These are phyloP conservation scores for Microcyclospora tardicrescens DNA, from an alignment of 2,329 filamentous ascomycete genomes.

Conservation along the genomic window DNA sequence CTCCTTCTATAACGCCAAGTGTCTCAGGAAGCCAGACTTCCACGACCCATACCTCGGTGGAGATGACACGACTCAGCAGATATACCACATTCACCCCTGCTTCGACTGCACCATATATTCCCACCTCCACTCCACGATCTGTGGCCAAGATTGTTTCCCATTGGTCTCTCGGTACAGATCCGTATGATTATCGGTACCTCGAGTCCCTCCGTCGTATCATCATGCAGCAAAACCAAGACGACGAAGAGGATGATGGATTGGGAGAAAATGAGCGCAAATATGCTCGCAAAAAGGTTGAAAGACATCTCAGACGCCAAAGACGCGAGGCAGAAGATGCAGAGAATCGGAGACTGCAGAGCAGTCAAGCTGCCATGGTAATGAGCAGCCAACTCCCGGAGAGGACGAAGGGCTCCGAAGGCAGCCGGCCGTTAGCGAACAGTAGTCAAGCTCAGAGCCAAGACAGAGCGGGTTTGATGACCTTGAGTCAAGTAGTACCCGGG, in stretches of 20 bases:
- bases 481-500: conserved; percentile 23
- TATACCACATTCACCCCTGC: conserved; percentile 22
- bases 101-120: conserved; percentile 9
- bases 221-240: conserved; percentile 13
- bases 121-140: conserved; percentile 17
- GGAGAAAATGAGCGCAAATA: conserved; percentile 26
- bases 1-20: conserved; percentile 19
- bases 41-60: conserved; percentile 16
- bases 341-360: conserved; percentile 5
- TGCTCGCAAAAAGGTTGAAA: conserved; percentile 26
- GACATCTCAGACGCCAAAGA: conserved; percentile 27
- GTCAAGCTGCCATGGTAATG: conserved; percentile 12
- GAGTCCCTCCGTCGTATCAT: conserved; percentile 18
- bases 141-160: conserved; percentile 28
- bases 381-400: conserved; percentile 18
- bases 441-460: conserved; percentile 14
- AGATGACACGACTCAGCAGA: conserved; percentile 23
- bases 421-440: conserved; percentile 6
- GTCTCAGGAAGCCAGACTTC: conserved; percentile 14
- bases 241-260: conserved; percentile 23
- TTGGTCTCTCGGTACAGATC: conserved; percentile 28
- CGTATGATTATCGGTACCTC: conserved; percentile 29
- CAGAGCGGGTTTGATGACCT: conserved; percentile 6
- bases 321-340: conserved; percentile 20
- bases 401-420: conserved; percentile 1